Evolutionary conservation across 2,329 filamentous ascomycete species (phyloP), one percentile per base, ranked within the genome.

Genomic region (Venturia carpophila): DNA sequence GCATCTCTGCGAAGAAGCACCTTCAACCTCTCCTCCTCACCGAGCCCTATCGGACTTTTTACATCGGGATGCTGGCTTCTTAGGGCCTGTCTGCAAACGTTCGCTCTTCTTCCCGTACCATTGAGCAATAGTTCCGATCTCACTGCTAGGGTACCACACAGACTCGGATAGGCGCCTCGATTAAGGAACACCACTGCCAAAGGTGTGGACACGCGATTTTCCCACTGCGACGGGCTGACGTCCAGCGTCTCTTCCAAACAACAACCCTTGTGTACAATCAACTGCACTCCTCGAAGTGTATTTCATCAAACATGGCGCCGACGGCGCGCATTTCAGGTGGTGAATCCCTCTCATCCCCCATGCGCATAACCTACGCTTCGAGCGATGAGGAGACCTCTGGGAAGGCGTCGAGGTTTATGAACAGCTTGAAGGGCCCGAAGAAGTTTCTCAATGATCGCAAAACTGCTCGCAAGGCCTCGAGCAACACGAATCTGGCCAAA

Each of bases 331-430:
- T 58, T 19, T 55, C 42, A 19, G 63, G 63, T 13, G 63, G 63
- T 30, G 63, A 64, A 58, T 56, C 63, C n/a, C 49, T 64, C 9
- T 47, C 47, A 37, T 64, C 63, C 19, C 63, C 63, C 34, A 56
- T 64, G 63, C 63, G 63, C 47, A 52, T 63, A 24, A 63, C 61
- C 43, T 63, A 63, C 45, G 24, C 41, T 47, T 55, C 64, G 27
- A 47, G 64, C 45, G 64, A 65, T 63, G 56, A 65, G 30, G 64
- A 65, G 7, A 58, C 41, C 43, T 49, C 62, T 39, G 45, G 47
- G 10, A 49, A 45, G 60, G 37, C 39, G 17, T 58, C 52, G 9
- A 64, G 49, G 37, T 61, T 45, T 42, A 61, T 61, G 60, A 61
- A 15, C 60, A 61, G 39, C 42, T 45, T 42, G 24, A 61, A 61